Evolutionary conservation across 192 early-diverging fungal genomes (phyloP).

Genomic region (Gryganskiella cystojenkinii): DNA sequence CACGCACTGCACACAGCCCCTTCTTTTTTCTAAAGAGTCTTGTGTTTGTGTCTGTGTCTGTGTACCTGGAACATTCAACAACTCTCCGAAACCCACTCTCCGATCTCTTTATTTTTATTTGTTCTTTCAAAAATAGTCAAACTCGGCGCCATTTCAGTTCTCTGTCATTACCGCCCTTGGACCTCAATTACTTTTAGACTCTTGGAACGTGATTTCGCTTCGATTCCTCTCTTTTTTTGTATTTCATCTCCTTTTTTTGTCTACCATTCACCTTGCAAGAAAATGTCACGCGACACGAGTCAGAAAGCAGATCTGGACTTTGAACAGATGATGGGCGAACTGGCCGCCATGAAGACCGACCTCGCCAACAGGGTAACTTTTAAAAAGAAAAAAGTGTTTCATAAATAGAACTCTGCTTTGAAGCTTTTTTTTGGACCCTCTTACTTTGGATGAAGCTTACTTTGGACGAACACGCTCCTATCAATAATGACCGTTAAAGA

Average conservation of each 20-base stretch:
- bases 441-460: neutral
- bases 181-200: neutral
- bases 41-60: too few relatives aligned
- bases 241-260: neutral
- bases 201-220: too few relatives aligned
- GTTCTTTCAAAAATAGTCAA: too few relatives aligned
- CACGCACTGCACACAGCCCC: neutral
- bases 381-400: neutral
- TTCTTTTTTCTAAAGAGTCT: neutral
- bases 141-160: too few relatives aligned
- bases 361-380: constrained; percentile 49
- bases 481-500: too few relatives aligned
- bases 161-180: neutral
- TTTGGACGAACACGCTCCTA: neutral
- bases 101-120: neutral
- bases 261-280: neutral
- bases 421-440: neutral
- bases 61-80: too few relatives aligned
- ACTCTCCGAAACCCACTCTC: neutral
- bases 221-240: neutral
- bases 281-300: constrained; percentile 18
- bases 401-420: neutral
- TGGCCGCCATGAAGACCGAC: constrained; percentile 53
- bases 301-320: constrained; percentile 45
- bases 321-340: constrained; percentile 53